Base-by-base conservation (phyloP, 805 yeast genomes). In the Pichia pseudocactophila region DNA sequence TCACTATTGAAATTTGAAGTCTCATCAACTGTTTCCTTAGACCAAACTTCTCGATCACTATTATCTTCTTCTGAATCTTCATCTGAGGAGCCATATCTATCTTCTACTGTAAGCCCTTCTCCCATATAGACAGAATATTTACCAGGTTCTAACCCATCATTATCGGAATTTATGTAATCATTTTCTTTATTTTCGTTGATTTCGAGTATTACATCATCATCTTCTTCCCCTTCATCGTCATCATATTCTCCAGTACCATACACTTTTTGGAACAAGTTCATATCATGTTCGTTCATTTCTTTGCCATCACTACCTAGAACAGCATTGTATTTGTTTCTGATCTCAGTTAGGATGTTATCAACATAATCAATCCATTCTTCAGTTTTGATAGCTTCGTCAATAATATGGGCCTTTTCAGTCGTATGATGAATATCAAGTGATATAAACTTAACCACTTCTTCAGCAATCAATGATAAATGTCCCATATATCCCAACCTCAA, bases 401-500 rank as follows among this genome's bases (percentile, higher is more conserved):
- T 75, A 5, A 66, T 55, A 3, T 74, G 71, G 2, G 83, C 72
- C 12, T 79, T 70, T 19, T 41, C 47, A 40, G 76, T 61, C 47
- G 76, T 82, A 6, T 82, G 78, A 7, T 82, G 78, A 31, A 78
- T 69, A 52, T 76, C 76, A 15, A 77, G 59, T n/a, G 72, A 69
- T 8, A 68, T 64, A 60, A 92, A 92, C 59, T 92, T 92, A 38
- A 88, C 96, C 36, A 92, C 88, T 59, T 92, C 98, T 59, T 92
- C 98, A 40, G 96, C 88, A 43, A 92, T 86, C 40, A 92, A 67
- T 7, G 95, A 87, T 49, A 92, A 65, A 59, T 92, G 98, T n/a
- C 98, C 98, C 87, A 89, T 88, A 58, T 87, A 92, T 0, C 98
- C 98, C 32, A 89, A 74, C 42, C 94, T 72, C 33, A 84, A 73